These are phyloP conservation scores for Mallotus repandus DNA, from an alignment of 441 rosid genomes.

Conservation along the genomic window DNA sequence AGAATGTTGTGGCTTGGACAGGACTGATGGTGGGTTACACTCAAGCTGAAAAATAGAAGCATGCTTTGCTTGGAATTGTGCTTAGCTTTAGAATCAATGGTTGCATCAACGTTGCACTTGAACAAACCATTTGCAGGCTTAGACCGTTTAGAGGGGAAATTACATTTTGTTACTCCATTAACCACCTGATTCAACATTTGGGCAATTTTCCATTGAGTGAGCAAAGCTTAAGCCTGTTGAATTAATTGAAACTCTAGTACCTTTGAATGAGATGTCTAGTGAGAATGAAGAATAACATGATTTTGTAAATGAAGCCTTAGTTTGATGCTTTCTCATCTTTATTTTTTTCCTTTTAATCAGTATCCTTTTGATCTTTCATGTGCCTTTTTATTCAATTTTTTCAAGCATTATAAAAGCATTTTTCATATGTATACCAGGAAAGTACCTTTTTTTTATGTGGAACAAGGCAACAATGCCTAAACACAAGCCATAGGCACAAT, in stretches of 20 bases:
- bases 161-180: too few relatives aligned
- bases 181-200: too few relatives aligned
- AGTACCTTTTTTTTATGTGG: too few relatives aligned
- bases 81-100: too few relatives aligned
- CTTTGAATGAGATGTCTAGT: conserved; percentile 74
- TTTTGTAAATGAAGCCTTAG: not conserved
- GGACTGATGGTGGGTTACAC: conserved; percentile 66
- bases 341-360: not conserved
- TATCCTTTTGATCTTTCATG: not conserved
- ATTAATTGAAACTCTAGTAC: too few relatives aligned
- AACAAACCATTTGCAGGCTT: too few relatives aligned
- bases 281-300: conserved; percentile 36
- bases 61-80: conserved; percentile 24
- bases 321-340: not conserved
- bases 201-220: too few relatives aligned
- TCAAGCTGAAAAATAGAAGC: conserved; percentile 33
- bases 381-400: not conserved
- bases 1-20: conserved; percentile 56
- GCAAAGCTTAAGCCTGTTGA: too few relatives aligned
- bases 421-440: not conserved
- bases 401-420: not conserved
- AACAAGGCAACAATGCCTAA: too few relatives aligned
- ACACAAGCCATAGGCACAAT: too few relatives aligned
- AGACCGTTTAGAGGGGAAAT: too few relatives aligned
- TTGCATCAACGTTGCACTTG: too few relatives aligned